Percentiles rank a stretch among this genome's conserved stretches.
Conservation (phyloP, 73 alveolate genomes). For the Uronychia setigera region DNA sequence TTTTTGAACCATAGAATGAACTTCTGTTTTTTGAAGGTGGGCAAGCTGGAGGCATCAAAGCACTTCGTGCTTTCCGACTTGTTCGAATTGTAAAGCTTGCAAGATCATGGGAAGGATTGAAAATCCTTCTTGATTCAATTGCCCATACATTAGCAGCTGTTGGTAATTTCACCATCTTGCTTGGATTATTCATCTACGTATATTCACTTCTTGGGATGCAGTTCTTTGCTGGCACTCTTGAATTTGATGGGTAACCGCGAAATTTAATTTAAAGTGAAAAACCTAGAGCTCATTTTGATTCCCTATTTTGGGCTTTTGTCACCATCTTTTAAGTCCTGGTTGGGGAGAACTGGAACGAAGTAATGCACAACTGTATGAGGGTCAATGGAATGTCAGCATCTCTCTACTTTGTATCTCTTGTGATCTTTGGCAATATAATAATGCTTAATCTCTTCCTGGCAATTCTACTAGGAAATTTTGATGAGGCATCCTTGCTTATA, state of each 20-base stretch:
- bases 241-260: conserved; percentile 18
- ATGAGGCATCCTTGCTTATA: background rate
- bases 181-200: conserved; percentile 21
- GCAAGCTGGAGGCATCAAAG: conserved; percentile 39
- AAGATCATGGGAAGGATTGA: conserved; percentile 43
- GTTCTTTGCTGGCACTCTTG: conserved; percentile 54
- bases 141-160: conserved; percentile 9
- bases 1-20: too few relatives aligned
- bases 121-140: conserved; percentile 16
- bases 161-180: conserved; percentile 9
- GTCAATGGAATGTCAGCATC: background rate
- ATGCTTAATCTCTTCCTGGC: conserved; percentile 37
- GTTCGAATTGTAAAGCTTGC: conserved; percentile 68
- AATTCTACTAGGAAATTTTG: background rate
- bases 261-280: conserved; percentile 1
- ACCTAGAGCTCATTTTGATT: conserved; percentile 69
- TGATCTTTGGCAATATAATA: background rate
- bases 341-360: background rate
- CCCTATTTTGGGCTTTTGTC: background rate
- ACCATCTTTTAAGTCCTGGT: background rate
- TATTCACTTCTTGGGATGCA: conserved; percentile 67
- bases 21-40: conserved; percentile 1
- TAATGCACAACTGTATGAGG: background rate
- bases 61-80: conserved; percentile 71
- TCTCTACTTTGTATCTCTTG: background rate